These are phyloP conservation scores for Coemansia javaensis DNA, from an alignment of 192 early-diverging fungal species.

Conservation along the genomic window DNA sequence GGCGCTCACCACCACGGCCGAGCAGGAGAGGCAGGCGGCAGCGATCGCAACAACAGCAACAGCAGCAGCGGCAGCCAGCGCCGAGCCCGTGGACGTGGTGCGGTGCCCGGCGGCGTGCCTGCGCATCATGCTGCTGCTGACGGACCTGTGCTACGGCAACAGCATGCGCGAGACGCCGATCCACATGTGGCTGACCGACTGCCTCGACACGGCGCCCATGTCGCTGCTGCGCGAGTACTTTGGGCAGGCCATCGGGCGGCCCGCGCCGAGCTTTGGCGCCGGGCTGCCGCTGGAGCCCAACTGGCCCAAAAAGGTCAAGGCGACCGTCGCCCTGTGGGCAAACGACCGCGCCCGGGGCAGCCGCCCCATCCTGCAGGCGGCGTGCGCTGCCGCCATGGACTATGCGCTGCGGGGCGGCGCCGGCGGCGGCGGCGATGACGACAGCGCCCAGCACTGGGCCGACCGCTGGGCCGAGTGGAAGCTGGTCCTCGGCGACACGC, in stretches of 20 bases:
- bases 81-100: constrained; percentile 2
- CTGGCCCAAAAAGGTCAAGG: constrained; percentile 20
- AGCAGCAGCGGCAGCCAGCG: not conserved
- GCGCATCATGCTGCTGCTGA: constrained; percentile 29
- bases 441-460: constrained; percentile 12
- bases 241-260: constrained; percentile 2
- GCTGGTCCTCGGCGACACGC: not conserved
- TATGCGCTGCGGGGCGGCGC: constrained; percentile 12
- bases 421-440: too few relatives aligned
- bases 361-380: constrained; percentile 5
- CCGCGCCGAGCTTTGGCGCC: constrained; percentile 15
- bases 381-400: constrained; percentile 1
- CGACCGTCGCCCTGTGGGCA: constrained; percentile 16
- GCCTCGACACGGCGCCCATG: constrained; percentile 20
- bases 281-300: constrained; percentile 34
- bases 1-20: constrained; percentile 13
- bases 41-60: not conserved
- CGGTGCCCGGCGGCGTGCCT: constrained; percentile 19
- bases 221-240: constrained; percentile 19
- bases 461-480: constrained; percentile 30
- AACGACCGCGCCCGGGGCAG: constrained; percentile 9
- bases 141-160: constrained; percentile 31
- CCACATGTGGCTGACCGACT: constrained; percentile 44
- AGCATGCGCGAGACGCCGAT: constrained; percentile 39
- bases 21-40: not conserved